A percentile compares a stretch with the other conserved stretches of the same genome.
These are phyloP conservation scores for Acorus gramineus DNA, from an alignment of 106 monocot species.

Conservation along the genomic window DNA sequence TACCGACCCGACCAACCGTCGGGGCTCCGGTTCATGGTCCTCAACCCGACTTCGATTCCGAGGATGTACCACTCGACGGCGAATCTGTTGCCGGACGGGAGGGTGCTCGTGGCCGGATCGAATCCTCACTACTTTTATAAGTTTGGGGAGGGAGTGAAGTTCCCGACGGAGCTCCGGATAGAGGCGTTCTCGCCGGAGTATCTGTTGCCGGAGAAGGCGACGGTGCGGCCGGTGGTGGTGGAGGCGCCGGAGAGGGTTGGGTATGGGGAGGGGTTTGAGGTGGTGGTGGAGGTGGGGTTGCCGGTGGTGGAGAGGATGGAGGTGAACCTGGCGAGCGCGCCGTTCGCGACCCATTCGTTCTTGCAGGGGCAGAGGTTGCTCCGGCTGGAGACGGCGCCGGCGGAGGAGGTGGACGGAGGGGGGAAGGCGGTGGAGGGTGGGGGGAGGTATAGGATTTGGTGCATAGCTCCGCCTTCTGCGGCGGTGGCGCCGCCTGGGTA, in stretches of 20 bases:
- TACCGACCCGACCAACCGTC: conserved; percentile 49
- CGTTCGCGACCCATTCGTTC: conserved; percentile 59
- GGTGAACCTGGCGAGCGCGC: conserved; percentile 39
- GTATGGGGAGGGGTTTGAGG: conserved; percentile 28
- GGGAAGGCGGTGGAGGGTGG: background rate
- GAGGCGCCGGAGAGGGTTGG: conserved; percentile 26
- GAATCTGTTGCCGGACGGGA: conserved; percentile 44
- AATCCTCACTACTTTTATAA: conserved; percentile 59
- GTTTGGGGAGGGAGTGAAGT: conserved; percentile 25
- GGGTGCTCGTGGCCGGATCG: conserved; percentile 46
- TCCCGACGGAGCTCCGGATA: conserved; percentile 54
- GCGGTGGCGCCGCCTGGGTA: conserved; percentile 42
- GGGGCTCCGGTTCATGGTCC: conserved; percentile 49
- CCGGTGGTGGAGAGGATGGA: conserved; percentile 44
- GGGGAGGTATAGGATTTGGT: conserved; percentile 22
- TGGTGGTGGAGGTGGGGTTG: conserved; percentile 32
- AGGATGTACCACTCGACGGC: conserved; percentile 66
- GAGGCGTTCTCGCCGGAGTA: conserved; percentile 75
- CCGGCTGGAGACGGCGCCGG: conserved; percentile 26
- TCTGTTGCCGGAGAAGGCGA: conserved; percentile 24
- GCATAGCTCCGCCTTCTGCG: conserved; percentile 27
- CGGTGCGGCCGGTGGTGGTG: conserved; percentile 31
- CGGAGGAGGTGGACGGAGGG: conserved; percentile 9
- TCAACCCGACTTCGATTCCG: conserved; percentile 38
- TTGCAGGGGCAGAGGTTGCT: conserved; percentile 57